Base-by-base conservation (phyloP, 2,329 filamentous ascomycete genomes). In the Stachybotrys chlorohalonatus region DNA sequence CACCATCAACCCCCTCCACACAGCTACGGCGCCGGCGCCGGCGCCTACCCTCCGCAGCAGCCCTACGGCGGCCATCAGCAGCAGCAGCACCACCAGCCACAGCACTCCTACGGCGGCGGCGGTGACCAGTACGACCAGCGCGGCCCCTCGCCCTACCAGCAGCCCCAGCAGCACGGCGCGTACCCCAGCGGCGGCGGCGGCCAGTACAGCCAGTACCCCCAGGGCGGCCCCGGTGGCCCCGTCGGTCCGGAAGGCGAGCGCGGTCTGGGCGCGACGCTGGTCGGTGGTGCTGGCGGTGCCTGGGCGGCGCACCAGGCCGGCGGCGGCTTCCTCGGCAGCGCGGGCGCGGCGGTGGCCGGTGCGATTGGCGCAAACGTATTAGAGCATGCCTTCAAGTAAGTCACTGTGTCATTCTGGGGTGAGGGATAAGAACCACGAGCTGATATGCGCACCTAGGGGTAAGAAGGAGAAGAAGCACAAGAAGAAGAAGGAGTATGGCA, bases 321-420 rank as follows among this genome's bases (percentile, higher is more conserved):
- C 11, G 77, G 76, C 31, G 79, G 80, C 16, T 58, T 75, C 42
- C 63, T 83, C 31, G 76, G 77, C 24, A 79, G 76, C 2, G 62
- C 81, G 2, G 78, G 74, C 7, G 79, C 77, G 11, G 72, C 75
- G 0, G 70, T 78, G 1, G 76, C 73, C 15, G 81, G 80, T 39
- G 79, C 80, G 1, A 71, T 83, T n/a, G 77, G 75, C 5, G 81
- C 80, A 1, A 82, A 82, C 56, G 60, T 76, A 45, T 57, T 81
- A 7, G 76, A 78, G 66, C 64, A 76, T 63, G 70, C 67, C 57
- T 61, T 72, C 53, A 70, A 71, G 62, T 58, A 63, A 64, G 66
- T 57, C 46, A 56, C 56, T 32, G 3, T 32, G 3, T 31, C 42
- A 45, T 42, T 13, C 36, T 13, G 2, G 8, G 36, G 8, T 5